These are phyloP conservation scores for Pseudevernia furfuracea DNA, from an alignment of 495 filamentous ascomycete genomes.

Conservation along the genomic window DNA sequence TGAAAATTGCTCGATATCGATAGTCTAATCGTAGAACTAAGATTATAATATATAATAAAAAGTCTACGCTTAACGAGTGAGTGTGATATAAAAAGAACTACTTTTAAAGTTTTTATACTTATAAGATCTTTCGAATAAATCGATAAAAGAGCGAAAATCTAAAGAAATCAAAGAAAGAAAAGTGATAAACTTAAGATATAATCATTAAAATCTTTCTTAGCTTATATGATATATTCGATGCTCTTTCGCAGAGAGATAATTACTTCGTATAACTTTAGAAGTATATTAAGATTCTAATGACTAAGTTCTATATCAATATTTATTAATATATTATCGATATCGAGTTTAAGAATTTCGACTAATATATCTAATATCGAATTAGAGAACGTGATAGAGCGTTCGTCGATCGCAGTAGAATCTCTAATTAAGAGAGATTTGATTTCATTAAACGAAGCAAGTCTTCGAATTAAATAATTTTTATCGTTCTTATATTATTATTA, in stretches of 20 bases:
- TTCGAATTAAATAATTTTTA: not conserved
- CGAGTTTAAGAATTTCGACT: not conserved
- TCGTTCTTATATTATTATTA: not conserved
- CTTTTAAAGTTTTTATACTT: not conserved
- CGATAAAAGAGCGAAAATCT: not conserved
- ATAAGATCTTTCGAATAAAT: not conserved
- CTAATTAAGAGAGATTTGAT: not conserved
- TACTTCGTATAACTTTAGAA: not conserved
- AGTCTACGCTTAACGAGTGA: not conserved
- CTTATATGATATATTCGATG: not conserved
- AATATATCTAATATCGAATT: not conserved
- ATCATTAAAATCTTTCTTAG: not conserved
- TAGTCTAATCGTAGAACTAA: not conserved
- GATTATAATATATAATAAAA: not conserved
- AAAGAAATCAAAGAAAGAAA: not conserved
- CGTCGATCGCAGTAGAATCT: not conserved
- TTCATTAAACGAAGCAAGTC: not conserved
- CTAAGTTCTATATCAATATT: not conserved
- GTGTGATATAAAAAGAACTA: not conserved
- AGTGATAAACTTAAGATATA: not conserved
- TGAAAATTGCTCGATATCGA: no score
- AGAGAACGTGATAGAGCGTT: not conserved
- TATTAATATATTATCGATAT: not conserved
- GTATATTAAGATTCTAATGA: not conserved
- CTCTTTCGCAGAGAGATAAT: not conserved